Evolutionary conservation across 2,329 filamentous ascomycete species (phyloP).

Genomic region (Beauveria asiatica): DNA sequence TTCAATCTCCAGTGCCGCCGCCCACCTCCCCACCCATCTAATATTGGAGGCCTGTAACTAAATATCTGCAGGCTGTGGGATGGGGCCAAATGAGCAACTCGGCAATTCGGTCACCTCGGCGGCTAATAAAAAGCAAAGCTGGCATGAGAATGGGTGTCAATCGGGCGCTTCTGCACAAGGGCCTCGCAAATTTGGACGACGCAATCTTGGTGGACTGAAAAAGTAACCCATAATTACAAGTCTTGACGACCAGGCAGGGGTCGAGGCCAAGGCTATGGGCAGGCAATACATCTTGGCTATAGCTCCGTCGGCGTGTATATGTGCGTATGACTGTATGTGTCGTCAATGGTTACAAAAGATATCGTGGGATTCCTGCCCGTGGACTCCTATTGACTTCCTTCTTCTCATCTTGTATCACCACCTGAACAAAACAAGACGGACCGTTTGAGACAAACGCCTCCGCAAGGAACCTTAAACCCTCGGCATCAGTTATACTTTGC

Average conservation of each 20-base stretch:
- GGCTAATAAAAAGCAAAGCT: neutral
- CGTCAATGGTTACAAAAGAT: neutral
- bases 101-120: neutral
- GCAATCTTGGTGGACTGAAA: too few species aligned
- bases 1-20: neutral
- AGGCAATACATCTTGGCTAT: constrained; percentile 6
- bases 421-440: neutral
- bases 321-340: neutral
- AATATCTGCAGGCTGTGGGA: too few species aligned
- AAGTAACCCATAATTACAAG: too few species aligned
- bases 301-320: neutral
- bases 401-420: neutral
- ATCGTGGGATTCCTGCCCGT: neutral
- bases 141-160: neutral
- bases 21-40: neutral
- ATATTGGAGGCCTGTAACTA: too few species aligned
- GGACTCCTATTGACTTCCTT: neutral
- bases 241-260: neutral
- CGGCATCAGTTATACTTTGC: neutral
- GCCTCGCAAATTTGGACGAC: neutral
- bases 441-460: neutral
- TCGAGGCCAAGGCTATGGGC: neutral
- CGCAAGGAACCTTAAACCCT: neutral
- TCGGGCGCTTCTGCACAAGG: neutral
- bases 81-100: too few species aligned